Evolutionary conservation across 768 basidiomycete genomes (phyloP), one percentile per base, ranked within the genome.

Genomic region (Collybia sordida): DNA sequence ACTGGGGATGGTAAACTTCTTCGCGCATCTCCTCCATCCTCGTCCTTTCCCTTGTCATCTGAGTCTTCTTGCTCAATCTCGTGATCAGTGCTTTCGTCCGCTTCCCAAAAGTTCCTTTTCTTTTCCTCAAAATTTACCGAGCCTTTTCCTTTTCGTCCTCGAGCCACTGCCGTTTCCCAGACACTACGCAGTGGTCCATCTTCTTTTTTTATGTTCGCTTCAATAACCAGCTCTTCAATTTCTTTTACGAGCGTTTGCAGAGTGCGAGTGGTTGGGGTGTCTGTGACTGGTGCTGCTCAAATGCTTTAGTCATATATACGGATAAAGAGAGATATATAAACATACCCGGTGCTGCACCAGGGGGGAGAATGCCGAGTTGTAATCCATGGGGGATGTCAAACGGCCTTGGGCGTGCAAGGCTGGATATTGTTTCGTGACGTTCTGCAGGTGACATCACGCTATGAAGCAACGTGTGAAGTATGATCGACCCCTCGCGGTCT

Each of bases 141-240:
- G 2, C 15, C n/a, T 12, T 37, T 43, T n/a, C 14, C 42, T 8
- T 21, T 38, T 11, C 3, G 1, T 6, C 59, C 56, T 42, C 57
- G 49, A 37, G 59, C 40, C 40, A 80, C 55, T 0, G 77, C 78
- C 1, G 56, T 66, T 46, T 81, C 73, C 80, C 82, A 84, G 8
- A 72, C 77, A 31, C 64, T 76, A 58, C 68, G 67, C 46, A 87
- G 68, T n/a, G 83, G 85, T 12, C 81, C 84, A 1, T 79, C 78
- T 35, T 84, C 80, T 45, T 69, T 73, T 65, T 75, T 80, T 35
- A 90, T 65, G 57, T 77, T 80, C 25, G 71, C 70, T 66, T 89
- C 88, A 3, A 90, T 74, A 41, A 88, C 66, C 59, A 88, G 72
- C 35, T 81, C 72, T 63, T 85, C 79, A 74, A 90, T 84, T 65